A percentile compares a stretch with the other conserved stretches of the same genome.
Conservation (phyloP, 441 rosid genomes). For the Dalechampia spathulata region DNA sequence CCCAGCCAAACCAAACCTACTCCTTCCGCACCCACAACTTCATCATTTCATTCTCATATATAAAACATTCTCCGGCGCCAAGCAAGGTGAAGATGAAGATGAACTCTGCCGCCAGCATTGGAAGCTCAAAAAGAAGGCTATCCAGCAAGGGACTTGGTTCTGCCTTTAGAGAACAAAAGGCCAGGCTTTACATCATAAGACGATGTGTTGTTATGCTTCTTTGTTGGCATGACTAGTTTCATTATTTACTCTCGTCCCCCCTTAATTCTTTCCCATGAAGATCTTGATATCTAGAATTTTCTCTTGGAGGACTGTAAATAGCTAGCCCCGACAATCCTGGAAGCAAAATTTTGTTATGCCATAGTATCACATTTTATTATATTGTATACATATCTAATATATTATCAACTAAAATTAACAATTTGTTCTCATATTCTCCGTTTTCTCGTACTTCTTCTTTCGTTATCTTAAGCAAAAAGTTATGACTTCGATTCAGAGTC, state of each 20-base stretch:
- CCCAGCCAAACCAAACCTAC: too few species aligned
- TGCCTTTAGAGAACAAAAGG: conserved; percentile 77
- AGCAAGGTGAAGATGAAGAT: conserved; percentile 49
- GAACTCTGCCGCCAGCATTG: conserved; percentile 33
- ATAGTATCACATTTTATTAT: neutral
- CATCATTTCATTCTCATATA: too few species aligned
- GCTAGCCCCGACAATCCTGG: neutral
- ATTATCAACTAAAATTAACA: too few species aligned
- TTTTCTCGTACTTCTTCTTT: too few species aligned
- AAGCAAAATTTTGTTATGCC: conserved; percentile 20
- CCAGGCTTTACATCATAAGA: conserved; percentile 79
- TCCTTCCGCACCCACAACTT: neutral
- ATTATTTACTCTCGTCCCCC: neutral
- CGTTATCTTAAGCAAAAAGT: too few species aligned
- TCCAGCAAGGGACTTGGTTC: conserved; percentile 75
- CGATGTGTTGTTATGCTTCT: conserved; percentile 96
- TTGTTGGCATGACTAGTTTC: conserved; percentile 75
- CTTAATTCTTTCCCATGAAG: neutral
- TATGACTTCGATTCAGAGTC: neutral
- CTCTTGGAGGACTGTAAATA: conserved; percentile 36
- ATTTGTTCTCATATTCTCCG: too few species aligned
- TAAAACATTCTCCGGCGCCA: too few species aligned
- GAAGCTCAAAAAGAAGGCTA: conserved; percentile 71
- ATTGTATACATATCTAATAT: too few species aligned
- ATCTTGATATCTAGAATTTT: too few species aligned